phyloP scores from a whole-genome alignment of 2,329 filamentous ascomycete species.

The Talaromyces sp. region DNA sequence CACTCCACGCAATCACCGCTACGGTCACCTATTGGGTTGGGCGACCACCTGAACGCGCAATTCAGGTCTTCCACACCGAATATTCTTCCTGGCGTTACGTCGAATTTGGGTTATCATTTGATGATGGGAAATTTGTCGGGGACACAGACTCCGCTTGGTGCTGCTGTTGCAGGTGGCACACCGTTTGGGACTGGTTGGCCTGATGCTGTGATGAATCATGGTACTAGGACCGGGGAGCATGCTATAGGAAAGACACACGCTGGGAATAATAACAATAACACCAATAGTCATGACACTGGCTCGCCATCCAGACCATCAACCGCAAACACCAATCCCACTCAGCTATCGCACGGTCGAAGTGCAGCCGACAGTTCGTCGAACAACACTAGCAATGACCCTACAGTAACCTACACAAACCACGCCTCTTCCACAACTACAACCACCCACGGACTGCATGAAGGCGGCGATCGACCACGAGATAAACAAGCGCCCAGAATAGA shows the following conservation, averaged over 20 bases:
- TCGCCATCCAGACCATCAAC: slow-evolving; percentile 42
- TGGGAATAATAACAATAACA: slow-evolving; percentile 32
- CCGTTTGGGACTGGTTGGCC: slow-evolving; percentile 37
- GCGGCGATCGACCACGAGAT: slow-evolving; percentile 8
- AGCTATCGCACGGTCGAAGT: slow-evolving; percentile 23
- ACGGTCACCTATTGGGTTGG: slow-evolving; percentile 32
- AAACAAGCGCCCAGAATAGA: slow-evolving; percentile 17
- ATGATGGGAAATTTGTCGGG: slow-evolving; percentile 46
- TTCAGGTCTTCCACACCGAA: slow-evolving; percentile 44
- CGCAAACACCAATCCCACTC: slow-evolving; percentile 33
- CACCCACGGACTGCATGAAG: slow-evolving; percentile 16
- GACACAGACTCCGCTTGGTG: slow-evolving; percentile 44
- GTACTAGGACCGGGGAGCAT: neutral
- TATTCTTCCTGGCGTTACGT: slow-evolving; percentile 44
- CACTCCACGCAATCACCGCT: slow-evolving; percentile 23
- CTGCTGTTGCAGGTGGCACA: slow-evolving; percentile 40
- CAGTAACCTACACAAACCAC: slow-evolving; percentile 18
- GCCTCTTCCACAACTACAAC: slow-evolving; percentile 16
- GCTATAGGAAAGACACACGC: slow-evolving; percentile 10
- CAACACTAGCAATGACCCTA: slow-evolving; percentile 23
- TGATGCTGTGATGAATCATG: slow-evolving; percentile 18
- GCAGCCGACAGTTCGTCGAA: slow-evolving; percentile 15
- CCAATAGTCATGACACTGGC: slow-evolving; percentile 16
- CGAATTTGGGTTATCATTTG: slow-evolving; percentile 46
- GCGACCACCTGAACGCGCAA: slow-evolving; percentile 36